phyloP scores from a whole-genome alignment of 2,329 filamentous ascomycete genomes.

The Diaporthe destruens region DNA sequence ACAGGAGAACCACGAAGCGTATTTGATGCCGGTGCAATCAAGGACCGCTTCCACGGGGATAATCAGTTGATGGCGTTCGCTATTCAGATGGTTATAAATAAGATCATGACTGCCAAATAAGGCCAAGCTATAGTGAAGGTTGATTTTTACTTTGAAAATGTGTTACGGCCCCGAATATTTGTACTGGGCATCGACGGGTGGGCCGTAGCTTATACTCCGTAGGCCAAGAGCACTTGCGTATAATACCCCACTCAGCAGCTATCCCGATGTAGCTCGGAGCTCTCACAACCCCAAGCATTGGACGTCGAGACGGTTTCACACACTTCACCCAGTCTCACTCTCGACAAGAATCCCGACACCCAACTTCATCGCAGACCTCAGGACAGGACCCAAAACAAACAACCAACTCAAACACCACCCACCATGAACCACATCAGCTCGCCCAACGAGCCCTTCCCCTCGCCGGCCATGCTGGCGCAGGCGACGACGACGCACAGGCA shows the following conservation, averaged over 20 bases:
- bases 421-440: slow-evolving; percentile 57
- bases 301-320: slow-evolving; percentile 5
- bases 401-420: not conserved
- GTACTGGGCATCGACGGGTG: not conserved
- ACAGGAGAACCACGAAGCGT: too few species aligned
- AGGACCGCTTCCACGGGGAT: too few species aligned
- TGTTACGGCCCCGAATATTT: not conserved
- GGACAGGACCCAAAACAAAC: not conserved
- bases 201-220: slow-evolving; percentile 5
- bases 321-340: not conserved
- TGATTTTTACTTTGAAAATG: not conserved
- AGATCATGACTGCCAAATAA: too few species aligned
- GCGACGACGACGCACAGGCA: slow-evolving; percentile 71
- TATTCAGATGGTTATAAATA: too few species aligned
- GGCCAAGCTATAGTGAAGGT: not conserved
- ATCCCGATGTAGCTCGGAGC: slow-evolving; percentile 2
- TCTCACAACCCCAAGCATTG: slow-evolving; percentile 18
- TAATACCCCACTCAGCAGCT: not conserved
- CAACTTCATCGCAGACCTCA: not conserved
- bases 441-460: slow-evolving; percentile 67
- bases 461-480: slow-evolving; percentile 60
- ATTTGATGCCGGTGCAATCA: too few species aligned
- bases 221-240: not conserved
- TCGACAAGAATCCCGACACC: not conserved
- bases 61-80: too few species aligned